Evolutionary conservation across 176 grass and related monocot genomes (phyloP), one percentile per base, ranked within the genome.

Genomic region (Rhynchospora tenuis): DNA sequence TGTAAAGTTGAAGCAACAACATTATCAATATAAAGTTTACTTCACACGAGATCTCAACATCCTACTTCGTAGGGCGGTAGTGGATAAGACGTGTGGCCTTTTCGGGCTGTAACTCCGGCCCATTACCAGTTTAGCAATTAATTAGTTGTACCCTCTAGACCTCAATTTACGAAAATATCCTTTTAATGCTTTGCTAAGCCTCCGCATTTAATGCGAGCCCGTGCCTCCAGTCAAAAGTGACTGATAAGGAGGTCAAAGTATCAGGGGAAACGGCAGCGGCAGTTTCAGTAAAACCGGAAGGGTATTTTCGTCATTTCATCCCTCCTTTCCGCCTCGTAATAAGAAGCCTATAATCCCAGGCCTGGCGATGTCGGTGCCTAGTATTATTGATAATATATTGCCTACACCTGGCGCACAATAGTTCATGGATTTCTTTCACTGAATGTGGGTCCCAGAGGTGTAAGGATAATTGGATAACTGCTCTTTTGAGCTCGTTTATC

Each of bases 101-200:
- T 70, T 42, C 52, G 17, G 28, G 16, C 22, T 10, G 15, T 33
- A 47, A 20, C 55, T 22, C 81, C 14, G 81, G 46, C 19, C 82
- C 65, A 73, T 84, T 13, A 10, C 17, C 45, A 73, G 84, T 67
- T 52, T n/a, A n/a, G n/a, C n/a, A n/a, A 24, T 46, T 43, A 73
- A 47, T 5, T 44, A 56, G 14, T 51, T 55, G 50, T 1, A 5
- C 12, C 23, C 7, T 78, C 20, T 43, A 1, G 4, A 31, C 28
- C 2, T 31, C 5, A 17, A 14, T 42, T 59, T 61, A 80, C 77
- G 9, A 33, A 59, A 33, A 42, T 79, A 10, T 2, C 50, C 54
- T 59, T 59, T 14, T 7, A 59, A 38, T 0, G 28, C 16, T 9
- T 7, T 24, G 59, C 4, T 60, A 4, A 55, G 44, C 11, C 73